Conservation (phyloP, 768 basidiomycete species). For the Russula griseocarnosa region DNA sequence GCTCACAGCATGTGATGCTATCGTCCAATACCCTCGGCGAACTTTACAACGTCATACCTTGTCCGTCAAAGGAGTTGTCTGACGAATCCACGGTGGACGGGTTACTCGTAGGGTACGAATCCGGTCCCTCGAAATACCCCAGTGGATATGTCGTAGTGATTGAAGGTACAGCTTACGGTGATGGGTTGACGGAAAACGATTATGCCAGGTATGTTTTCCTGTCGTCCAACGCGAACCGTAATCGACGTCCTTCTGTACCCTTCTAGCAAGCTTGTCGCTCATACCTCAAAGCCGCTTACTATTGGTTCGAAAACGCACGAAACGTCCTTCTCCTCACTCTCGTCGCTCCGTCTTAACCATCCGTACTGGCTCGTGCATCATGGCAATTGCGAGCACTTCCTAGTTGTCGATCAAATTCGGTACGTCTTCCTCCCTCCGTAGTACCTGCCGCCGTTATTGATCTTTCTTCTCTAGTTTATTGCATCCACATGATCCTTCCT, state of each 20-base stretch:
- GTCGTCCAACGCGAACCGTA: neutral
- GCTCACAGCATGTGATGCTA: conserved; percentile 63
- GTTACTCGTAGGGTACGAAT: conserved; percentile 36
- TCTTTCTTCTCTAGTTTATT: conserved; percentile 43
- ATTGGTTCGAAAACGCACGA: conserved; percentile 42
- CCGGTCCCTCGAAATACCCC: conserved; percentile 21
- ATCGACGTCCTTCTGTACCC: conserved; percentile 6
- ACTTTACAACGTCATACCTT: conserved; percentile 55
- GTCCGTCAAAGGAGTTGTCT: conserved; percentile 53
- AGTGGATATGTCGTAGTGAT: conserved; percentile 55
- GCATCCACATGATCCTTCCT: conserved; percentile 53
- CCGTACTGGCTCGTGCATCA: conserved; percentile 82
- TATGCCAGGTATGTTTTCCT: conserved; percentile 53
- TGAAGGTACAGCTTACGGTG: conserved; percentile 57
- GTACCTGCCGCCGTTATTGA: neutral
- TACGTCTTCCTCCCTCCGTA: conserved; percentile 29
- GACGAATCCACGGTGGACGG: conserved; percentile 39
- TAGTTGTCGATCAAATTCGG: conserved; percentile 74
- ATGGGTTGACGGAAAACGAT: conserved; percentile 45
- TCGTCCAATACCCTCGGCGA: conserved; percentile 73
- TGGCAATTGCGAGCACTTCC: conserved; percentile 78
- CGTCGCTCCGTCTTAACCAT: conserved; percentile 59
- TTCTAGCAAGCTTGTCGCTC: conserved; percentile 46
- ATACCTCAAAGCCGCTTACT: conserved; percentile 37
- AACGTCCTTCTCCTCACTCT: conserved; percentile 50